Conservation (phyloP, 495 filamentous ascomycete species). For the Aspergillus bertholletiae region DNA sequence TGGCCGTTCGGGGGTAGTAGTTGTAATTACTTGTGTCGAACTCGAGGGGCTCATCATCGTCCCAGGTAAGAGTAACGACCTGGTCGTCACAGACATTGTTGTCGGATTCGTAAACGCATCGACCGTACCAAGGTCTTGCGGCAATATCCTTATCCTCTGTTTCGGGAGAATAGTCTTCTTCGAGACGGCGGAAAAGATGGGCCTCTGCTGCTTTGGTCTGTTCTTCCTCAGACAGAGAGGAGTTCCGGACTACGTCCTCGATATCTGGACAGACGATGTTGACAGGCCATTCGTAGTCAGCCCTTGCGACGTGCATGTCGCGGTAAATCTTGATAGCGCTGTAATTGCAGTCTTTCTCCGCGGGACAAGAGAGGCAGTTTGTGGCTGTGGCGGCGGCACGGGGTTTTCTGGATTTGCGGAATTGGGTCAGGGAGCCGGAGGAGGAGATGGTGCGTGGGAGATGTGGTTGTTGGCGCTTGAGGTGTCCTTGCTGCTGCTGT, state of each 20-base stretch:
- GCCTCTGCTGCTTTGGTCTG: slow-evolving; percentile 18
- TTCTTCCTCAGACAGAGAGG: background rate
- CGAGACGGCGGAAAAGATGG: slow-evolving; percentile 41
- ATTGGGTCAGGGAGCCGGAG: slow-evolving; percentile 60
- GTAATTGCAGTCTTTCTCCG: slow-evolving; percentile 71
- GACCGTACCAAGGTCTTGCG: slow-evolving; percentile 75
- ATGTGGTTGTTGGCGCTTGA: slow-evolving; percentile 40
- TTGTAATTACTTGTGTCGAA: background rate
- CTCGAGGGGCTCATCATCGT: slow-evolving; percentile 29
- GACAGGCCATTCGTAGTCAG: slow-evolving; percentile 74
- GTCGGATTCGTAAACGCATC: slow-evolving; percentile 89
- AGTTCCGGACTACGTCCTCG: slow-evolving; percentile 51
- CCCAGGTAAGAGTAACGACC: slow-evolving; percentile 80
- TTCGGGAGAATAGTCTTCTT: slow-evolving; percentile 60
- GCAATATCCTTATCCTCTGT: slow-evolving; percentile 50
- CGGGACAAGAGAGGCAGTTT: slow-evolving; percentile 80
- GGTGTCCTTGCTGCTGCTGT: too few relatives aligned
- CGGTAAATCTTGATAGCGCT: slow-evolving; percentile 78
- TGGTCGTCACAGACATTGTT: slow-evolving; percentile 92
- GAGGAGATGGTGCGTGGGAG: slow-evolving; percentile 71
- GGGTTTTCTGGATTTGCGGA: slow-evolving; percentile 71
- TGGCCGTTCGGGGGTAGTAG: slow-evolving; percentile 41
- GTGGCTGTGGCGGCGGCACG: slow-evolving; percentile 68
- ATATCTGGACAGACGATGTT: slow-evolving; percentile 88
- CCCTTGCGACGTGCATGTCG: slow-evolving; percentile 52